A percentile compares a stretch with the other conserved stretches of the same genome.
Evolutionary conservation across 2,329 filamentous ascomycete species (phyloP).

Genomic region (Capronia coronata): DNA sequence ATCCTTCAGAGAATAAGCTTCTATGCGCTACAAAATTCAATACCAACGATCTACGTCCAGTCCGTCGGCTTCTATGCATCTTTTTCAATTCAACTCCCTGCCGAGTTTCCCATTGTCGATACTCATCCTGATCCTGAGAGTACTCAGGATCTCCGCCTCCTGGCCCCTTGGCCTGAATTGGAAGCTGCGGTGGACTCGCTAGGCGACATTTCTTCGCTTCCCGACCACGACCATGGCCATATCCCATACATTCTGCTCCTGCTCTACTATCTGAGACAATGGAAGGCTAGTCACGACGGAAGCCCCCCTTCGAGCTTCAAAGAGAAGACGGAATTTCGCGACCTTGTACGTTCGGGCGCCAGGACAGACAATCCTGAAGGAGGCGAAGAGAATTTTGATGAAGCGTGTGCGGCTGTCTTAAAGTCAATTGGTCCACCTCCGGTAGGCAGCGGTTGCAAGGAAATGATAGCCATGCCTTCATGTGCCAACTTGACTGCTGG

Average conservation of each 20-base stretch:
- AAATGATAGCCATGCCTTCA: slow-evolving; percentile 69
- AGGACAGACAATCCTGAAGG: slow-evolving; percentile 71
- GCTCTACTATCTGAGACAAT: slow-evolving; percentile 71
- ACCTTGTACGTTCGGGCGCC: slow-evolving; percentile 59
- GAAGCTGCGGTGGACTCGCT: slow-evolving; percentile 59
- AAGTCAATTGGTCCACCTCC: slow-evolving; percentile 70
- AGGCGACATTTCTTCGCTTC: slow-evolving; percentile 60
- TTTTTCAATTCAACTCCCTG: slow-evolving; percentile 70
- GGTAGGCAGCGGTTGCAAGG: slow-evolving; percentile 62
- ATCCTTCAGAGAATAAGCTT: slow-evolving; percentile 47
- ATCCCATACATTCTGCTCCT: slow-evolving; percentile 80
- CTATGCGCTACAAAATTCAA: slow-evolving; percentile 51
- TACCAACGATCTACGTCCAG: slow-evolving; percentile 74
- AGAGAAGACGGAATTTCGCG: slow-evolving; percentile 78
- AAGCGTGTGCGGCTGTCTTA: slow-evolving; percentile 78
- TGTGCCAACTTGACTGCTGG: slow-evolving; percentile 40
- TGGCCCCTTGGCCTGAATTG: slow-evolving; percentile 82
- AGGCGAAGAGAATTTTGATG: slow-evolving; percentile 94
- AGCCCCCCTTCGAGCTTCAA: slow-evolving; percentile 66
- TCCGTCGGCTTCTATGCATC: slow-evolving; percentile 89
- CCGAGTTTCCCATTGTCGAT: slow-evolving; percentile 86
- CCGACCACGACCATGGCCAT: slow-evolving; percentile 80
- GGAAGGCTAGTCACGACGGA: slow-evolving; percentile 66
- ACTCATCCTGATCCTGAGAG: slow-evolving; percentile 87
- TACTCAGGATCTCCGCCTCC: slow-evolving; percentile 74